These are phyloP conservation scores for Ogataea parapolymorpha DNA, from an alignment of 805 yeast genomes.

Conservation along the genomic window DNA sequence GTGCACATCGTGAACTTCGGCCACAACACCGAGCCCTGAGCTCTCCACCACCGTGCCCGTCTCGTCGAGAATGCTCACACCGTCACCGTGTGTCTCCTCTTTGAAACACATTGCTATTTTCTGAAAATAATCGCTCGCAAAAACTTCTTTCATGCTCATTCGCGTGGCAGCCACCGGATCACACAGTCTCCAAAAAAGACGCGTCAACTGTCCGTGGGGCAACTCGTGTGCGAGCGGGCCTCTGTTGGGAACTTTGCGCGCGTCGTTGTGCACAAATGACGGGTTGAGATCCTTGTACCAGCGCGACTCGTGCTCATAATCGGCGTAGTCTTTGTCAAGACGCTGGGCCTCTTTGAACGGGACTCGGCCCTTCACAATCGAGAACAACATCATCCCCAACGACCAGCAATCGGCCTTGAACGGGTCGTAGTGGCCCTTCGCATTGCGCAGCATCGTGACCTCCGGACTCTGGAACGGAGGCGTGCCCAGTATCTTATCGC, in stretches of 20 bases:
- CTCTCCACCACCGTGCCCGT: conserved; percentile 2
- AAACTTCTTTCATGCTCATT: conserved; percentile 50
- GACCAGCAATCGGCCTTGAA: conserved; percentile 72
- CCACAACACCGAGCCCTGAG: not conserved
- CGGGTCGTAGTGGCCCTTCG: conserved; percentile 43
- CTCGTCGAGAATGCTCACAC: conserved; percentile 26
- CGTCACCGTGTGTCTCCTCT: conserved; percentile 35
- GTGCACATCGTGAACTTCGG: not conserved
- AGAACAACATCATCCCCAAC: conserved; percentile 64
- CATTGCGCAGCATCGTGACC: conserved; percentile 42
- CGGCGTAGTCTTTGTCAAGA: conserved; percentile 51
- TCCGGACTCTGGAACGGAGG: conserved; percentile 84
- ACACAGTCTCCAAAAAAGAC: conserved; percentile 60
- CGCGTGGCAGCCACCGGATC: conserved; percentile 59
- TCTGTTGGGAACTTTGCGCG: conserved; percentile 48
- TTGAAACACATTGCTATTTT: conserved; percentile 56
- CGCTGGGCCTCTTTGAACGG: conserved; percentile 56
- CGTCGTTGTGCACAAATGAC: conserved; percentile 48
- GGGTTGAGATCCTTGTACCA: conserved; percentile 40
- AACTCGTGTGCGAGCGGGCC: conserved; percentile 33
- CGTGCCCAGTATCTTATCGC: conserved; percentile 61
- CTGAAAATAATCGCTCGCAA: conserved; percentile 63
- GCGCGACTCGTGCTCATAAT: conserved; percentile 41
- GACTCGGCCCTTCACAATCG: conserved; percentile 51
- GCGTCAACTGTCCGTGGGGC: conserved; percentile 18